Percentiles rank a stretch among this genome's conserved stretches.
phyloP scores from a whole-genome alignment of 169 alveolate genomes.

The Cryptosporidium meleagridis region DNA sequence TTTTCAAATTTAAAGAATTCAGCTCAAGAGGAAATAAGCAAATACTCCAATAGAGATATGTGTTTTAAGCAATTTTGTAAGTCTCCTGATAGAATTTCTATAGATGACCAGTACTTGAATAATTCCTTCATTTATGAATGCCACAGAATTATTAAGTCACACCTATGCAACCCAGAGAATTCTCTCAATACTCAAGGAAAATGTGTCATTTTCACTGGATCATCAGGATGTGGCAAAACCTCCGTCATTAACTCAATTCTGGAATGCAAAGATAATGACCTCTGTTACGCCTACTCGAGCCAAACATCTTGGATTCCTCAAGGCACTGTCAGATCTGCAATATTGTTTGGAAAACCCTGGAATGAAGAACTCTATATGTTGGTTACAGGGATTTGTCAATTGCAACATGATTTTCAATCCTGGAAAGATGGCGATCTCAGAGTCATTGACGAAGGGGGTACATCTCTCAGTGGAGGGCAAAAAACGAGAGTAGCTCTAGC shows the following conservation, averaged over 20 bases:
- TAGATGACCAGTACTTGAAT: not conserved
- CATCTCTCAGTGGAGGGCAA: slow-evolving; percentile 92
- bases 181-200: not conserved
- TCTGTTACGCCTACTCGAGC: slow-evolving; percentile 54
- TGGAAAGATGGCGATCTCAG: slow-evolving; percentile 83
- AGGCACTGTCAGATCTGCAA: slow-evolving; percentile 85
- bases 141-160: slow-evolving; percentile 17
- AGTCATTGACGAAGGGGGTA: slow-evolving; percentile 87
- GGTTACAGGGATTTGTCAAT: slow-evolving; percentile 78
- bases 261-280: slow-evolving; percentile 11
- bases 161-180: not conserved
- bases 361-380: slow-evolving; percentile 78
- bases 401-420: slow-evolving; percentile 79
- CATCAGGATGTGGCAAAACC: slow-evolving; percentile 66
- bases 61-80: not conserved
- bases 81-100: not conserved
- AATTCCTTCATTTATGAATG: not conserved
- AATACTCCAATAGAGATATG: not conserved
- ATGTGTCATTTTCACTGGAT: slow-evolving; percentile 56
- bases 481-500: slow-evolving; percentile 92
- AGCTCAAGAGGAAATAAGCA: not conserved
- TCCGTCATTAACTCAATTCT: slow-evolving; percentile 35
- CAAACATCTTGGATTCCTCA: slow-evolving; percentile 84
- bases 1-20: not conserved
- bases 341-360: slow-evolving; percentile 82